Base-by-base conservation (phyloP, 1,284 basidiomycete species). In the Entoloma clypeatum region DNA sequence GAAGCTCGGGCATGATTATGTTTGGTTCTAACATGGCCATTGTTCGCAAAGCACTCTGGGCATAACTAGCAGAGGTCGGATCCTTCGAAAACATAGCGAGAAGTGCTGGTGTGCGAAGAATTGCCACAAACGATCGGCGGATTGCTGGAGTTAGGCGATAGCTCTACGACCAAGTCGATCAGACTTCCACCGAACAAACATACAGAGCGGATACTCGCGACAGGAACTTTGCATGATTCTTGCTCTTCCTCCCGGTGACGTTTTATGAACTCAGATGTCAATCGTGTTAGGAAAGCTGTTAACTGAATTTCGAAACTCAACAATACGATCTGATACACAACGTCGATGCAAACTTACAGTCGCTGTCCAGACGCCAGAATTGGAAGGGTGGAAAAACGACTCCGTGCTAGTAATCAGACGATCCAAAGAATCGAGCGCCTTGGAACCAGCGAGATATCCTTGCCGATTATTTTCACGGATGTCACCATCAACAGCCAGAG, bases 51-150 rank as follows among this genome's bases (percentile, higher is more conserved):
- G 86, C 73, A 16, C 75, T 74, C 57, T 89, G 86, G 5, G 86
- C 77, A 58, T 76, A 81, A 25, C 73, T 73, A 56, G 82, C 78
- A 21, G 79, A 77, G 3, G 81, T 55, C 2, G 77, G 65, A 51
- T 89, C 90, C 64, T 98, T 97, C 37, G 92, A 85, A 65, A 99
- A 99, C 86, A 99, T 96, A 16, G 91, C 82, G 9, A 98, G 77
- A 24, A 99, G 70, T 1, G 91, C 88, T 7, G 95, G 90, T 1
- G 92, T 95, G 28, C 90, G 79, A 29, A 98, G 73, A 29, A 78
- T 83, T 17, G 72, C 69, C 16, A 97, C 91, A 56, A 99, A 93
- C 18, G 84, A 80, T 39, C 79, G 79, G 44, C 88, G 84, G 55
- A 99, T 95, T 16, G 71, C 69, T 4, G 80, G 77, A 0, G 94